Evolutionary conservation across 169 alveolate species (phyloP).

Genomic region (Cryptosporidium sp.): DNA sequence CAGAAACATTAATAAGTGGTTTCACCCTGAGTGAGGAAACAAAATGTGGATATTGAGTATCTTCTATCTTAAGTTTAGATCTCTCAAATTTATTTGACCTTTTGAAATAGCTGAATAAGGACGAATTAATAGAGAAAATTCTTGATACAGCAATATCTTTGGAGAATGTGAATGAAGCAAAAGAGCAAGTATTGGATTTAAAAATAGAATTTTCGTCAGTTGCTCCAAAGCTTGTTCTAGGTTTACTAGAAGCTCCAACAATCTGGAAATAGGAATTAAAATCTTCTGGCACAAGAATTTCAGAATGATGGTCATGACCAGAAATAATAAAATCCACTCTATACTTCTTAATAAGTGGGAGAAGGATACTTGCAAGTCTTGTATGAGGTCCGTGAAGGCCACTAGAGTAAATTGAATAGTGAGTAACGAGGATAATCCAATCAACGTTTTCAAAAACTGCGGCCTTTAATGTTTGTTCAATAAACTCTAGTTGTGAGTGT

Average conservation of each 20-base stretch:
- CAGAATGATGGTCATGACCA: constrained; percentile 70
- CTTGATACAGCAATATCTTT: constrained; percentile 57
- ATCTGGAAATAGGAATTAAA: constrained; percentile 31
- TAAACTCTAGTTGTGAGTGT: constrained; percentile 39
- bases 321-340: constrained; percentile 53
- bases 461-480: constrained; percentile 54
- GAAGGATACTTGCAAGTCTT: constrained; percentile 19
- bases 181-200: constrained; percentile 48
- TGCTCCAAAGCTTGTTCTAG: constrained; percentile 44
- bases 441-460: constrained; percentile 25
- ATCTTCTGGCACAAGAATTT: constrained; percentile 30
- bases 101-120: constrained; percentile 24
- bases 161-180: constrained; percentile 39
- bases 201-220: constrained; percentile 27
- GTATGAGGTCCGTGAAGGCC: constrained; percentile 72
- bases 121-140: neutral
- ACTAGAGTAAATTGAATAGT: constrained; percentile 66
- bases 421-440: constrained; percentile 64
- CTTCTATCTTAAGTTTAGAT: constrained; percentile 6
- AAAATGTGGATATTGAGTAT: constrained; percentile 13
- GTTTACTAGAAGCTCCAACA: constrained; percentile 51
- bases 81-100: constrained; percentile 43
- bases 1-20: constrained; percentile 13
- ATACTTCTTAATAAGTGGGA: constrained; percentile 64
- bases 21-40: constrained; percentile 14